Base-by-base conservation (phyloP, 202 grass and related monocot genomes). In the Bolboschoenoplectus hybrid region DNA sequence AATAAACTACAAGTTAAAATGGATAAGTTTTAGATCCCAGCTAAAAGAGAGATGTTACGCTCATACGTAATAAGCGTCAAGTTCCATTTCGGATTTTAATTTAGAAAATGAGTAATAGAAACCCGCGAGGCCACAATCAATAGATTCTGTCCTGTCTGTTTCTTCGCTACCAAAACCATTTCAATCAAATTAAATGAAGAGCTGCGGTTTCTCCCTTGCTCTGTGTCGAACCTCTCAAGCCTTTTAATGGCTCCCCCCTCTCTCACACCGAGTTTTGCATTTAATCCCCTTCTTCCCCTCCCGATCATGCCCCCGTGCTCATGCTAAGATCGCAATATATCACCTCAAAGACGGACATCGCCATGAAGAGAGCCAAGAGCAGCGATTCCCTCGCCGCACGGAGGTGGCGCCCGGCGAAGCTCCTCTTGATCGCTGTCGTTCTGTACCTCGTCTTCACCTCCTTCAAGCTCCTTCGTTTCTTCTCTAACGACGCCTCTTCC, bases 321-420 rank as follows among this genome's bases (percentile, higher is more conserved):
- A 56, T 64, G 75, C 65, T 74, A 85, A 74, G 80, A 63, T 53
- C 86, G 35, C 84, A 45, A 26, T 53, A 6, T 40, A 50, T 41
- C 4, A 36, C 45, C 75, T 5, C 19, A 10, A 49, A 35, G n/a
- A 32, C 11, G 1, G 5, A 32, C 40, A 17, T 73, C 82, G 17
- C 81, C 67, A 98, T 98, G 95, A 98, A 94, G 93, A 85, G 93
- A 80, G 89, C 88, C 82, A 94, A 90, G 49, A 95, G 91, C 89
- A 88, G 82, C 45, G 95, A 98, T 58, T 77, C 67, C 60, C 77
- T 95, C 86, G 72, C 85, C 7, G 53, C 76, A 5, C 49, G 89
- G 47, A 84, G 90, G 60, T 80, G 89, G 4, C 85, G 90, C 36
- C 81, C 88, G 34, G 87, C 87, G 14, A 92, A 88, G 6, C 69